A percentile compares a stretch with the other conserved stretches of the same genome.
Conservation (phyloP, 331 rosid species). For the Malus hybrid region DNA sequence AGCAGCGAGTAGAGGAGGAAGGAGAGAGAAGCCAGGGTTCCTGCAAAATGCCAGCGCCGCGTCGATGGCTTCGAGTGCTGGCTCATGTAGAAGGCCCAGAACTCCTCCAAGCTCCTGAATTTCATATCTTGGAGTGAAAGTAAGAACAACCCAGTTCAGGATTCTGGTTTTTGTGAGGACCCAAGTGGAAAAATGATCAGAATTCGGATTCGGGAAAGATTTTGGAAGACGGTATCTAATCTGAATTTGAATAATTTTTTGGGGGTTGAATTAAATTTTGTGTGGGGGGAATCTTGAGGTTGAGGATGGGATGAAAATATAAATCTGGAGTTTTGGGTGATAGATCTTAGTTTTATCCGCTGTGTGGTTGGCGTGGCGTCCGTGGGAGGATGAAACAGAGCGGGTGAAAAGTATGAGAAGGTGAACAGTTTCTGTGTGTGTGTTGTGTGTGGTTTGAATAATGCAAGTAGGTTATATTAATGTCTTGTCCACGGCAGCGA, state of each 20-base stretch:
- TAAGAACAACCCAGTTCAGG: conserved; percentile 7
- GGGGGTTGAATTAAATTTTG: background rate
- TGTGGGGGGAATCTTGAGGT: background rate
- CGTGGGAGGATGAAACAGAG: background rate
- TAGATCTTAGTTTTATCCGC: background rate
- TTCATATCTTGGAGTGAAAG: conserved; percentile 35
- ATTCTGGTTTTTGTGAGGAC: background rate
- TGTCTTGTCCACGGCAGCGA: background rate
- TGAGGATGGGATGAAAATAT: background rate
- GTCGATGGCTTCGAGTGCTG: conserved; percentile 84
- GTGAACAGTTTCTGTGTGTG: background rate
- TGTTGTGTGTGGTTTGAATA: background rate
- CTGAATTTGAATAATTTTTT: background rate
- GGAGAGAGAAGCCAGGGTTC: conserved; percentile 51
- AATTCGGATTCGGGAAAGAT: background rate
- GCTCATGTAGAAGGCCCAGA: conserved; percentile 77
- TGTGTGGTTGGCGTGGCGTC: background rate
- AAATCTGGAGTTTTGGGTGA: background rate
- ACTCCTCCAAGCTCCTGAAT: conserved; percentile 86
- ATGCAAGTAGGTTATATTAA: background rate
- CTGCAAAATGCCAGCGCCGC: conserved; percentile 91
- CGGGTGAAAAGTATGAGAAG: background rate
- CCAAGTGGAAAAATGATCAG: background rate
- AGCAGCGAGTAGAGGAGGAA: conserved; percentile 55
- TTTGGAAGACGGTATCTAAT: background rate